phyloP scores from a whole-genome alignment of 1,139 yeast species.

The Suhomyces choctaworum region DNA sequence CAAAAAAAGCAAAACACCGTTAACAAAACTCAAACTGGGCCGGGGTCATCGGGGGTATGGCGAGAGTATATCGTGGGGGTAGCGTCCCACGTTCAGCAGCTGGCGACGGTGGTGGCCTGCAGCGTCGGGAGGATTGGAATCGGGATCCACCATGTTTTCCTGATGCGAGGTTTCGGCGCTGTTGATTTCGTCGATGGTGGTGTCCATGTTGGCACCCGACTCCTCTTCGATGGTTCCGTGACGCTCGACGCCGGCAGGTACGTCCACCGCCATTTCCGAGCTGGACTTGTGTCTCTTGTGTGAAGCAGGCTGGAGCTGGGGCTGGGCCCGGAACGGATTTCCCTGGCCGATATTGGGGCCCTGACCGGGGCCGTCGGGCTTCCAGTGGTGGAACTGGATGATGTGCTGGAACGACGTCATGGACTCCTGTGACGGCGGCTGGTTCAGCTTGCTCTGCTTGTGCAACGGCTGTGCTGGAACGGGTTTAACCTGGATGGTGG shows the following conservation, averaged over 20 bases:
- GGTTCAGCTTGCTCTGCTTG: constrained; percentile 34
- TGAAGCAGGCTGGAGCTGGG: constrained; percentile 12
- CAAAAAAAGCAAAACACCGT: too few relatives aligned
- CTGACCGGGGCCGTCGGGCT: constrained; percentile 38
- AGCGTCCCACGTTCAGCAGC: constrained; percentile 21
- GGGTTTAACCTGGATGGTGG: constrained; percentile 48
- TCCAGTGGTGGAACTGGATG: constrained; percentile 56
- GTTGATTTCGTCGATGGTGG: constrained; percentile 13
- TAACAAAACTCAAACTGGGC: not conserved
- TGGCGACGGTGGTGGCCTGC: constrained; percentile 15
- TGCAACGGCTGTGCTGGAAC: constrained; percentile 48
- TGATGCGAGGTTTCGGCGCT: constrained; percentile 9
- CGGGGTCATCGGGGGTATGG: constrained; percentile 2
- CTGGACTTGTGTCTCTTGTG: constrained; percentile 26
- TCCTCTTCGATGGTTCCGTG: constrained; percentile 15
- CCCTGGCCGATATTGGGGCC: constrained; percentile 15
- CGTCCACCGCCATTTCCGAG: constrained; percentile 13
- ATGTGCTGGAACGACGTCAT: constrained; percentile 55
- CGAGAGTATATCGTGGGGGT: constrained; percentile 22
- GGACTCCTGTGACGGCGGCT: constrained; percentile 48
- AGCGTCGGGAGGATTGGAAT: constrained; percentile 12
- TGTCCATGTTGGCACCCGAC: constrained; percentile 16
- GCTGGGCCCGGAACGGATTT: constrained; percentile 14
- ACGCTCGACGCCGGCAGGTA: not conserved
- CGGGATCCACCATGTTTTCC: constrained; percentile 12